phyloP scores from a whole-genome alignment of 179 eudicot genomes.

The Vitellaria paradoxa region DNA sequence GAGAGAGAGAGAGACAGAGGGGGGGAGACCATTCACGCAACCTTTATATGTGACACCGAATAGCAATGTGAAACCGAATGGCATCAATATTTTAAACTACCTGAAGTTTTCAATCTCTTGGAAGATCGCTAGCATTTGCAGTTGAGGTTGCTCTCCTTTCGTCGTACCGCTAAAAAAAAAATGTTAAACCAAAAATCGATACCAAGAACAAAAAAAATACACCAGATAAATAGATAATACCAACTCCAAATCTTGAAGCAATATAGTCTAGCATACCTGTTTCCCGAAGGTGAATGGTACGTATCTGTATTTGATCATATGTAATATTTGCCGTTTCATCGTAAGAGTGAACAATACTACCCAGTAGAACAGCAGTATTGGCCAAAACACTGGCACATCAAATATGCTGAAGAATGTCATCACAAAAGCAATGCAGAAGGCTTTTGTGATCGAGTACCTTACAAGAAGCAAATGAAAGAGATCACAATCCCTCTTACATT shows the following conservation, averaged over 20 bases:
- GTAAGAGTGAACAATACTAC: constrained; percentile 37
- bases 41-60: neutral
- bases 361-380: constrained; percentile 86
- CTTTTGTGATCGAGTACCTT: constrained; percentile 80
- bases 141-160: constrained; percentile 31
- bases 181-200: neutral
- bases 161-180: constrained; percentile 45
- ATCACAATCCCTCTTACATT: neutral
- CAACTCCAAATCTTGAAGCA: too few relatives aligned
- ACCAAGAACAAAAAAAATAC: neutral
- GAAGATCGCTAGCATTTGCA: constrained; percentile 27
- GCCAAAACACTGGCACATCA: constrained; percentile 95
- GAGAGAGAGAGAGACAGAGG: neutral
- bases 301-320: too few relatives aligned
- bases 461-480: neutral
- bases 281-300: too few relatives aligned
- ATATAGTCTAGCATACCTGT: too few relatives aligned
- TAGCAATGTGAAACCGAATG: too few relatives aligned
- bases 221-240: neutral
- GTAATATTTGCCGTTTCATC: too few relatives aligned
- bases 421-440: constrained; percentile 76
- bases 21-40: neutral
- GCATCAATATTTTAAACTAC: constrained; percentile 8
- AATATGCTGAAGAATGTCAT: constrained; percentile 68
- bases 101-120: constrained; percentile 15